These are phyloP conservation scores for Panicum miliaceum DNA, from an alignment of 176 grass and related monocot species.

Conservation along the genomic window DNA sequence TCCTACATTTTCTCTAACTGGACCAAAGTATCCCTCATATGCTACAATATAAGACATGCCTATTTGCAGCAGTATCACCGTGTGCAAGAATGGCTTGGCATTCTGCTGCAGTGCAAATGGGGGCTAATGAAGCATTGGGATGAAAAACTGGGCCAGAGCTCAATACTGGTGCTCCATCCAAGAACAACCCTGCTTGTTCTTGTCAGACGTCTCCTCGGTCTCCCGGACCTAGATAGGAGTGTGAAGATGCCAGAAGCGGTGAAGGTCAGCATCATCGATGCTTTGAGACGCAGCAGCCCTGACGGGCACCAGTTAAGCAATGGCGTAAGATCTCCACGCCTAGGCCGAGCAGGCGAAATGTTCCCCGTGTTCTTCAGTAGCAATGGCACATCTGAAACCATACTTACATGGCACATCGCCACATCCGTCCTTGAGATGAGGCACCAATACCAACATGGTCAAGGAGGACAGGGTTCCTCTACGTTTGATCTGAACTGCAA, in stretches of 20 bases:
- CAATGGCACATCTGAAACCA: neutral
- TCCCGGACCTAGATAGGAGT: neutral
- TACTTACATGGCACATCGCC: conserved; percentile 35
- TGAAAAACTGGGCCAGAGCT: neutral
- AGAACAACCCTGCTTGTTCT: neutral
- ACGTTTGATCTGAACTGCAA: neutral
- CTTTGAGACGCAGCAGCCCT: neutral
- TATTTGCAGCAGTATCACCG: neutral
- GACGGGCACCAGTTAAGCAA: neutral
- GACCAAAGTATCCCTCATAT: conserved; percentile 19
- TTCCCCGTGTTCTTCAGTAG: neutral
- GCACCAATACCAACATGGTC: neutral
- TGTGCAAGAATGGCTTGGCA: neutral
- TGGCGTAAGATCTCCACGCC: neutral
- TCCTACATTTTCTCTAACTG: conserved; percentile 20
- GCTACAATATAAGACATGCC: neutral
- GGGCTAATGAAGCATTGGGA: neutral
- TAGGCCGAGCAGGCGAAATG: no score
- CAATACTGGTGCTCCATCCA: neutral
- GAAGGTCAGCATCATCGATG: neutral
- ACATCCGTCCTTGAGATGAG: conserved; percentile 32
- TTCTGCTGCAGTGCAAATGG: neutral
- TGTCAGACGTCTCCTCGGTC: neutral
- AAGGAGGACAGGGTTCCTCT: neutral
- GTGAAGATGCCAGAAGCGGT: neutral